These are phyloP conservation scores for Brassica rapa DNA, from an alignment of 345 rosid genomes.

Conservation along the genomic window DNA sequence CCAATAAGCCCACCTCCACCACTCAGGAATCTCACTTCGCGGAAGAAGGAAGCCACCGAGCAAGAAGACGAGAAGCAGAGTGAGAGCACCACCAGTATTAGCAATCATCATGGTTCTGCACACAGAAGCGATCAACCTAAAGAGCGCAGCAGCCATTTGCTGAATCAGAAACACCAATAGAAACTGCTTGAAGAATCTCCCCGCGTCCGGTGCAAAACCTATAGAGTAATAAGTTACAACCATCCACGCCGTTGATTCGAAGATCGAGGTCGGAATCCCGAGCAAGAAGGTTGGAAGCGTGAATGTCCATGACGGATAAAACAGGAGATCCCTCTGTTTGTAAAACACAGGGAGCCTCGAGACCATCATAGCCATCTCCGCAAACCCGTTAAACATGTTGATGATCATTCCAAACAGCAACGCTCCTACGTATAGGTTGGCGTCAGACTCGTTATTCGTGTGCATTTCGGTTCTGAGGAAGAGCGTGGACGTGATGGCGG, in stretches of 20 bases:
- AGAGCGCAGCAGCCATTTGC: constrained; percentile 46
- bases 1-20: constrained; percentile 77
- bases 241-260: constrained; percentile 60
- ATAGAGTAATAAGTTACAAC: constrained; percentile 64
- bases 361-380: constrained; percentile 63
- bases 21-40: constrained; percentile 43
- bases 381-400: constrained; percentile 59
- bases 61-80: constrained; percentile 42
- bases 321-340: constrained; percentile 67
- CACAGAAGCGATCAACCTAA: constrained; percentile 49
- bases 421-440: constrained; percentile 51
- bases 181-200: constrained; percentile 57
- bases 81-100: constrained; percentile 45
- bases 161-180: constrained; percentile 51
- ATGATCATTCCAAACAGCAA: constrained; percentile 51
- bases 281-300: constrained; percentile 54
- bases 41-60: constrained; percentile 65
- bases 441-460: constrained; percentile 19
- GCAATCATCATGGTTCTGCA: constrained; percentile 55
- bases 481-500: constrained; percentile 50
- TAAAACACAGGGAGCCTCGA: constrained; percentile 68
- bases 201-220: constrained; percentile 66
- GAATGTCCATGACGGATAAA: constrained; percentile 80
- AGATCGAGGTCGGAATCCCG: constrained; percentile 48
- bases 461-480: constrained; percentile 52